Base-by-base conservation (phyloP, 2,329 filamentous ascomycete species). In the Aureobasidium sp. region DNA sequence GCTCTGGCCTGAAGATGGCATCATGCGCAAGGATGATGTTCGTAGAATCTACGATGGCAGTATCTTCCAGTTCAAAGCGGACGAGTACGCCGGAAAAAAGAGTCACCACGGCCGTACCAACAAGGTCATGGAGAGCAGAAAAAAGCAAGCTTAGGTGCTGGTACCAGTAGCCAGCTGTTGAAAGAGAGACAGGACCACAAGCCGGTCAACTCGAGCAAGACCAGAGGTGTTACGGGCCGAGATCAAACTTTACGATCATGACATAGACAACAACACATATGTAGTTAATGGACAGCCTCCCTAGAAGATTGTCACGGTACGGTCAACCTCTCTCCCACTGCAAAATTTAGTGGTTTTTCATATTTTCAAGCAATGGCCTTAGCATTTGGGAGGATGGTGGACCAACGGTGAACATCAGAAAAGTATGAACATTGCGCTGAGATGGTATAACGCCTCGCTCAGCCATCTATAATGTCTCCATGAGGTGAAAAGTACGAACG, bases 1-100 rank as follows among this genome's bases (percentile, higher is more conserved):
- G 15, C 49, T 57, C 21, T 57, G 53, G 53, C 53, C 55, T 3
- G 55, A 58, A 42, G 80, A 85, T 66, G 82, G 82, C 0, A 72
- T 73, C 54, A 76, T 84, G 70, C 75, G 70, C 66, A 85, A 85
- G 69, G 81, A 85, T 47, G 82, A 85, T 57, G 74, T 82, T 19
- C 68, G 79, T n/a, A 67, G 75, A 8, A 70, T 81, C 6, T 82
- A 77, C 64, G 79, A 82, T 67, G 79, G 80, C 9, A 80, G 78
- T 66, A 73, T 81, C 43, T 81, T 80, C 63, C 77, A 78, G 62
- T 71, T 68, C 21, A 73, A 76, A 61, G 73, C 72, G 5, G 66
- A 71, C 51, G 71, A 73, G 60, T 68, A 67, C 60, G 65, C 65
- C 29, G 61, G 47, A 58, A 69, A 65, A 64, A 63, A 60, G 60